Evolutionary conservation across 352 stramenopile genomes (phyloP).

Genomic region (Thraustochytrium sp.): DNA sequence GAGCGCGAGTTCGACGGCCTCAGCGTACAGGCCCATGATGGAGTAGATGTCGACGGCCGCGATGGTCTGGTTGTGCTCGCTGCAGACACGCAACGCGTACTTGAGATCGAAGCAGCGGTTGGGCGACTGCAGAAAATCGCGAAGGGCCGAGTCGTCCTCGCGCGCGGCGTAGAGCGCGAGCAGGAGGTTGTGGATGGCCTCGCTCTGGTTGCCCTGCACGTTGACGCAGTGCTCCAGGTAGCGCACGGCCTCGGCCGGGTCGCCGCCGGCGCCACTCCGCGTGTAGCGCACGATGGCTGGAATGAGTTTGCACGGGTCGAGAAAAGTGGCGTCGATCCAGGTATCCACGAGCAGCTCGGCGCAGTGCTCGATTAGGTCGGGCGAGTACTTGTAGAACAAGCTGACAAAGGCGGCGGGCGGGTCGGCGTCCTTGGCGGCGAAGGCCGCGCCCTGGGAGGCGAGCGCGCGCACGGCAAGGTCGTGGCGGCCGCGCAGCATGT

Average conservation of each 20-base stretch:
- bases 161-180: constrained; percentile 75
- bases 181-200: constrained; percentile 85
- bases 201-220: constrained; percentile 69
- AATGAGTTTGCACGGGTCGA: constrained; percentile 82
- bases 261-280: constrained; percentile 51
- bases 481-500: constrained; percentile 80
- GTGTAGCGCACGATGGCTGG: constrained; percentile 81
- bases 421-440: constrained; percentile 56
- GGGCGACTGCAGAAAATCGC: constrained; percentile 81
- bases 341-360: constrained; percentile 79
- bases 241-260: constrained; percentile 60
- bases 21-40: constrained; percentile 80
- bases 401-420: constrained; percentile 81
- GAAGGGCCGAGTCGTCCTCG: constrained; percentile 69
- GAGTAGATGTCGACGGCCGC: constrained; percentile 90
- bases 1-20: constrained; percentile 75
- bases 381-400: constrained; percentile 88
- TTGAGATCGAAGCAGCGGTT: constrained; percentile 79
- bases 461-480: constrained; percentile 76
- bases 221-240: constrained; percentile 88
- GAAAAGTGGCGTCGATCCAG: constrained; percentile 72
- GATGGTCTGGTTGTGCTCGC: constrained; percentile 79
- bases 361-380: constrained; percentile 80
- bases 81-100: constrained; percentile 82
- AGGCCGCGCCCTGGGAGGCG: constrained; percentile 7